phyloP scores from a whole-genome alignment of 2,329 filamentous ascomycete genomes.

The Penicillium sp. region DNA sequence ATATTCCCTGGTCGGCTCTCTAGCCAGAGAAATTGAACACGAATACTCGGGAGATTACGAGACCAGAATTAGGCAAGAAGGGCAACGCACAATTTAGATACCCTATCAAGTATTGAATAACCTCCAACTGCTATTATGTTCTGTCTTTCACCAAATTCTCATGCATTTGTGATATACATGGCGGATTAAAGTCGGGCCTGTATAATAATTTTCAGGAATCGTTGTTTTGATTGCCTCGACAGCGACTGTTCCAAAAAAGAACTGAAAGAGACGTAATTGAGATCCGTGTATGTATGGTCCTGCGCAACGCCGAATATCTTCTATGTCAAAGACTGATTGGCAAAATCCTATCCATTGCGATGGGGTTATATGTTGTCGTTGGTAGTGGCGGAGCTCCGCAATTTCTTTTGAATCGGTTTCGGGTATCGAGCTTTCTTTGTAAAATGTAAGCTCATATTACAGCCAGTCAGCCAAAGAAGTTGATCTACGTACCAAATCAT shows the following conservation, averaged over 20 bases:
- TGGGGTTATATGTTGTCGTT: neutral
- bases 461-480: neutral
- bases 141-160: too few relatives aligned
- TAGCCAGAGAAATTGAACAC: neutral
- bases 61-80: neutral
- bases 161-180: neutral
- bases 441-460: neutral
- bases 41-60: neutral
- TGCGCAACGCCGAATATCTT: too few relatives aligned
- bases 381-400: neutral
- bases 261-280: neutral
- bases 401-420: neutral
- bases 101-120: neutral
- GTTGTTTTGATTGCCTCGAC: too few relatives aligned
- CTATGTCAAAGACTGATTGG: too few relatives aligned
- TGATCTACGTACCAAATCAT: neutral
- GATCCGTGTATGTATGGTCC: neutral
- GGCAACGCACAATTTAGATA: neutral
- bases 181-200: neutral
- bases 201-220: too few relatives aligned
- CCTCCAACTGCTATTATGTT: too few relatives aligned
- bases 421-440: neutral
- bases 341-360: neutral
- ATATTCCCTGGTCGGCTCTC: too few relatives aligned
- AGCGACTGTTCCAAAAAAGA: too few relatives aligned